Conservation (phyloP, 2,329 filamentous ascomycete genomes). For the Myotisia sp. region DNA sequence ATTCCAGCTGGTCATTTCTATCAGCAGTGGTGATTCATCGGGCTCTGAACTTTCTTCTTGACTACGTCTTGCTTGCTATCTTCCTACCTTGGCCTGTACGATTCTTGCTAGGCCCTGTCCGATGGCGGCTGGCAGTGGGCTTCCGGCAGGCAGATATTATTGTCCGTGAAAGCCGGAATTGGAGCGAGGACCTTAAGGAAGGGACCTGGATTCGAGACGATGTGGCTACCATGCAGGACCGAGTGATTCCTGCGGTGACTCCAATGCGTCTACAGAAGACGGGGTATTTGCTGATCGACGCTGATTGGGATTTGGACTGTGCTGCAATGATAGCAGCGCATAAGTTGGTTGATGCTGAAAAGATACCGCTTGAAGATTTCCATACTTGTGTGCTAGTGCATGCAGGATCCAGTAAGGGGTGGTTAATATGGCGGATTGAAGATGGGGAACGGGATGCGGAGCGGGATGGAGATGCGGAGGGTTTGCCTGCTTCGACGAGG, state of each 20-base stretch:
- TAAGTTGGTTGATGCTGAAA: slow-evolving; percentile 45
- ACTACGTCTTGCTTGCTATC: slow-evolving; percentile 55
- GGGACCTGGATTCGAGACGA: slow-evolving; percentile 33
- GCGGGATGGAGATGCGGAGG: slow-evolving; percentile 20
- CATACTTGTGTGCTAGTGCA: slow-evolving; percentile 56
- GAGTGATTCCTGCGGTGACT: slow-evolving; percentile 54
- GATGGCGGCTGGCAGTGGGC: slow-evolving; percentile 61
- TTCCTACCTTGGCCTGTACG: slow-evolving; percentile 60
- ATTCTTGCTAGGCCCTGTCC: slow-evolving; percentile 53
- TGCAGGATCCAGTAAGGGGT: slow-evolving; percentile 49
- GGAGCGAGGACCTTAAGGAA: slow-evolving; percentile 38
- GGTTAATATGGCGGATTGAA: slow-evolving; percentile 52
- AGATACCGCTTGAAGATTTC: slow-evolving; percentile 49
- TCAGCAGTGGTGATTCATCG: slow-evolving; percentile 45
- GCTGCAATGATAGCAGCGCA: slow-evolving; percentile 62
- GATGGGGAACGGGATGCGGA: slow-evolving; percentile 34
- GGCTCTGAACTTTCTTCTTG: slow-evolving; percentile 53
- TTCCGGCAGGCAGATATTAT: slow-evolving; percentile 71
- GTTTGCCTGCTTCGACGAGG: slow-evolving; percentile 18
- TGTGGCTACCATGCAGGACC: slow-evolving; percentile 38
- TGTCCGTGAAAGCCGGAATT: slow-evolving; percentile 56
- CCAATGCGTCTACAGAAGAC: slow-evolving; percentile 61
- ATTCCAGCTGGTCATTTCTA: slow-evolving; percentile 44
- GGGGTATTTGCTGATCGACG: slow-evolving; percentile 73
- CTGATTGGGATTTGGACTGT: slow-evolving; percentile 80